Evolutionary conservation across 331 rosid genomes (phyloP), one percentile per base, ranked within the genome.

Genomic region (Prunus yedoensis): DNA sequence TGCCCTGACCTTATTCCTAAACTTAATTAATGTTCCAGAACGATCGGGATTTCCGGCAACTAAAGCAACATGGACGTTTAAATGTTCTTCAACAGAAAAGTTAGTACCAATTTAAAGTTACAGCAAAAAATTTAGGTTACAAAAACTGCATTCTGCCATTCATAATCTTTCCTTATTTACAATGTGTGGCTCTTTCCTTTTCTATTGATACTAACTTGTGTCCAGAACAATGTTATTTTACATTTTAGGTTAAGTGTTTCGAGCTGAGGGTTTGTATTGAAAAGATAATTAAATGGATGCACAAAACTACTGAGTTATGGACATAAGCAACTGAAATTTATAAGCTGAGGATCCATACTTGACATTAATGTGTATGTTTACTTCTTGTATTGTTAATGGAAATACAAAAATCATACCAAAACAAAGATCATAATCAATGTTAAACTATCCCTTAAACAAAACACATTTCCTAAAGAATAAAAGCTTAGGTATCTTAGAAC

Each of bases 381-480:
- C 21, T 49, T 25, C 35, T 27, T 68, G 43, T 28, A 30, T 68
- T 68, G 59, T 9, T 25, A 27, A 49, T 15, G 58, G 15, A 49
- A 68, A 28, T 15, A 47, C n/a, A 14, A 68, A 49, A 47, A 66
- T 66, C 21, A 23, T 68, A 15, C 57, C 73, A 68, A 49, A 49
- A 14, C 16, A 25, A 15, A 9, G 32, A 25, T 47, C 0, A 25
- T 25, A 2, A 1, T 47, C 35, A 47, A 68, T 6, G 20, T 47
- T 45, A 46, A 68, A 68, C 57, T 25, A 47, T 68, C 59, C 2
- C 11, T 25, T 46, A 15, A 68, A 68, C 4, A 21, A 66, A 43
- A 2, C 52, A 43, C 54, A 43, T 21, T 45, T 30, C 27, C 3
- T 28, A 46, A 17, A 66, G 28, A 66, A 66, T 41, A 32, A 63